These are phyloP conservation scores for Beauveria brongniartii DNA, from an alignment of 2,329 filamentous ascomycete genomes.

Conservation along the genomic window DNA sequence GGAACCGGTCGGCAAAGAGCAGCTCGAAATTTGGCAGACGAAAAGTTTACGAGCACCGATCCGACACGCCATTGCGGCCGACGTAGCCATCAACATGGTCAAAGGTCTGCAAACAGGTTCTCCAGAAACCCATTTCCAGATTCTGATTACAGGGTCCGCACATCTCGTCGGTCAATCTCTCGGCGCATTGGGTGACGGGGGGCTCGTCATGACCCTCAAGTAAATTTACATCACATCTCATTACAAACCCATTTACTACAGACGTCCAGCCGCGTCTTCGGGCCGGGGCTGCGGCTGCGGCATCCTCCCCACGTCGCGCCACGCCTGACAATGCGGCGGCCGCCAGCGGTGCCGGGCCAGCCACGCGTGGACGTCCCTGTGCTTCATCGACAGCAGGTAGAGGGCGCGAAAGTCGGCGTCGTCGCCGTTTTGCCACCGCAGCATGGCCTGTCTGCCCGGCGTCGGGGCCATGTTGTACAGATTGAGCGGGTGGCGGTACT, in stretches of 20 bases:
- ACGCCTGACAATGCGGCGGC: not conserved
- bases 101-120: not conserved
- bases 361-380: not conserved
- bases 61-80: not conserved
- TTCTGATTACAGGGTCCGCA: not conserved
- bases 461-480: not conserved
- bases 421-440: not conserved
- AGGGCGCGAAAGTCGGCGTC: not conserved
- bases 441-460: not conserved
- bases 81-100: not conserved
- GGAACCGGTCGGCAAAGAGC: not conserved
- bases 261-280: too few species aligned
- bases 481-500: not conserved
- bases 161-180: not conserved
- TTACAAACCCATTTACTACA: not conserved
- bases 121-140: not conserved
- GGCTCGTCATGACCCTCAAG: not conserved
- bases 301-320: too few species aligned
- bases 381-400: not conserved
- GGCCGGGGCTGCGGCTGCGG: too few species aligned
- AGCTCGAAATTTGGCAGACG: not conserved
- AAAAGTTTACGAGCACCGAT: not conserved
- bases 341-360: not conserved
- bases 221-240: not conserved
- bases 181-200: not conserved